Evolutionary conservation across 2,329 filamentous ascomycete genomes (phyloP).

Genomic region (Fusarium nygamai): DNA sequence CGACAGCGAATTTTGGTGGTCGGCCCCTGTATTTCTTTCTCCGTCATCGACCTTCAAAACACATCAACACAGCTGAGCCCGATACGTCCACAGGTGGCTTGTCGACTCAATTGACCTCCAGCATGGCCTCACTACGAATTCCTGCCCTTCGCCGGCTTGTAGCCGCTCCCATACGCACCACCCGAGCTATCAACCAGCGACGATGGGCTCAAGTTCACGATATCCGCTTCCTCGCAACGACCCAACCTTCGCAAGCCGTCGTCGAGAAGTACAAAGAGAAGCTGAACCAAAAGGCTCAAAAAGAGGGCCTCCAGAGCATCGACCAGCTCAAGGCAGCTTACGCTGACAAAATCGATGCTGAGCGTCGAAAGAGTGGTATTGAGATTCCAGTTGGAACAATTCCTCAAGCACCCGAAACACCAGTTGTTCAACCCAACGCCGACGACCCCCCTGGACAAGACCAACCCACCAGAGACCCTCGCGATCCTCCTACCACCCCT

Average conservation of each 20-base stretch:
- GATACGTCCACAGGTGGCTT: constrained; percentile 3
- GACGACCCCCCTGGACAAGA: constrained; percentile 44
- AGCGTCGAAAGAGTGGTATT: constrained; percentile 74
- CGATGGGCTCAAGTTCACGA: constrained; percentile 94
- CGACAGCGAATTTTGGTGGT: constrained; percentile 36
- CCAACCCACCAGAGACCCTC: constrained; percentile 20
- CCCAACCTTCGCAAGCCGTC: constrained; percentile 72
- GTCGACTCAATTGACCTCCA: constrained; percentile 5
- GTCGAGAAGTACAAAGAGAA: constrained; percentile 89
- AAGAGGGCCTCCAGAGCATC: constrained; percentile 75
- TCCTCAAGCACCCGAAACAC: constrained; percentile 50
- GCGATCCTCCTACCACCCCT: constrained; percentile 9
- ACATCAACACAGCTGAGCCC: constrained; percentile 2
- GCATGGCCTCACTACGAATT: constrained; percentile 61
- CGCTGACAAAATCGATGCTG: constrained; percentile 79
- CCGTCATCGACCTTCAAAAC: background rate
- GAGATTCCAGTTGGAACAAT: constrained; percentile 49
- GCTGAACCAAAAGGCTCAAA: constrained; percentile 81
- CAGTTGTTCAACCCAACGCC: constrained; percentile 50
- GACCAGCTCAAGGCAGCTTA: constrained; percentile 84
- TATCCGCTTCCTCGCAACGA: constrained; percentile 87
- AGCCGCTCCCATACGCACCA: constrained; percentile 45
- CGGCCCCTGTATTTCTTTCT: constrained; percentile 24
- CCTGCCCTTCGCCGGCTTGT: constrained; percentile 60
- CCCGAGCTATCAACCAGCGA: constrained; percentile 65